Evolutionary conservation across 768 basidiomycete species (phyloP).

Genomic region (Saitozyma sp.): DNA sequence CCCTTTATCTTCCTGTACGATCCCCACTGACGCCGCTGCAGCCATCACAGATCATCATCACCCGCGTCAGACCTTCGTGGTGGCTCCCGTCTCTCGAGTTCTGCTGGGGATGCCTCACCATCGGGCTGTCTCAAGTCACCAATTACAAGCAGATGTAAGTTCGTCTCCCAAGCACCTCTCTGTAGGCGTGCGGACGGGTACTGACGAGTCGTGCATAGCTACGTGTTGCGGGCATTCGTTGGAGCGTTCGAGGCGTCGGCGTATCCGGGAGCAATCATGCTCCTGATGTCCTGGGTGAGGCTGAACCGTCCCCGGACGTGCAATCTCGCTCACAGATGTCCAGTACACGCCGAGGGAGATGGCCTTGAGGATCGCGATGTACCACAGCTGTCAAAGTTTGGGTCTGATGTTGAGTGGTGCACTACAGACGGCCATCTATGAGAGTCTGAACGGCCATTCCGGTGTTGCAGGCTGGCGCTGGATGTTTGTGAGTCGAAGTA

Average conservation of each 20-base stretch:
- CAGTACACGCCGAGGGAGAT: constrained; percentile 47
- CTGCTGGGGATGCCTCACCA: constrained; percentile 33
- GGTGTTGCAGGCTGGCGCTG: constrained; percentile 55
- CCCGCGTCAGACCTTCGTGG: constrained; percentile 27
- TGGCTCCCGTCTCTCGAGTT: constrained; percentile 30
- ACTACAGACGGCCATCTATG: constrained; percentile 55
- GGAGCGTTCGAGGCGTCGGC: constrained; percentile 40
- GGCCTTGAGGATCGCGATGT: constrained; percentile 41
- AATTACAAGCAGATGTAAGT: constrained; percentile 23
- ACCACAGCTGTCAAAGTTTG: constrained; percentile 24
- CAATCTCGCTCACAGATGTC: background rate
- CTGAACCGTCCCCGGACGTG: background rate
- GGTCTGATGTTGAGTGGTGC: constrained; percentile 55
- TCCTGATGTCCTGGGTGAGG: constrained; percentile 22
- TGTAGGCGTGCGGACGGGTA: background rate
- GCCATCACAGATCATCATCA: constrained; percentile 37
- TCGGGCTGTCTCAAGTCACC: constrained; percentile 18
- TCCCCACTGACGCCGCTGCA: background rate
- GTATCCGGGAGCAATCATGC: constrained; percentile 39
- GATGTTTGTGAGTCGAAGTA: constrained; percentile 31
- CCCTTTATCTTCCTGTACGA: background rate
- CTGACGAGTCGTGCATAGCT: constrained; percentile 5
- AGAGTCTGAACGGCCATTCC: constrained; percentile 52
- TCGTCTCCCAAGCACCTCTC: background rate
- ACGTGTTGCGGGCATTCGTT: constrained; percentile 38